Conservation (phyloP, 1,284 basidiomycete genomes). For the Rhodotorula sp. region DNA sequence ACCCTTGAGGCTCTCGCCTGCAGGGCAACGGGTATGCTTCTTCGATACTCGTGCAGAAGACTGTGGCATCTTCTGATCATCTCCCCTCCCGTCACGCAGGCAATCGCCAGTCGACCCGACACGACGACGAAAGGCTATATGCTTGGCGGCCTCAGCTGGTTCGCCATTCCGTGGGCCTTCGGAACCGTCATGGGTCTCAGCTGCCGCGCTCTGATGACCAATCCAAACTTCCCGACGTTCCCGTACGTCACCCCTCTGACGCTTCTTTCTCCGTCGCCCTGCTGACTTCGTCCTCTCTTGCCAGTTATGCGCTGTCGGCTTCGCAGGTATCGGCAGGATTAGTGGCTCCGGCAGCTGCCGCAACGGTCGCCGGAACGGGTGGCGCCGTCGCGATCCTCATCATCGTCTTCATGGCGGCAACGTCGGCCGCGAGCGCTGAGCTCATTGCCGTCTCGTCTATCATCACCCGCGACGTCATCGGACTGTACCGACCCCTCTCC, state of each 20-base stretch:
- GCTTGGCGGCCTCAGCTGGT: constrained; percentile 56
- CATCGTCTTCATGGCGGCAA: constrained; percentile 59
- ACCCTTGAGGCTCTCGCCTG: no score
- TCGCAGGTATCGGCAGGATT: constrained; percentile 75
- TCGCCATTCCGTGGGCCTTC: constrained; percentile 53
- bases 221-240: constrained; percentile 22
- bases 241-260: constrained; percentile 4
- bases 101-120: constrained; percentile 46
- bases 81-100: constrained; percentile 41
- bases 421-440: constrained; percentile 67
- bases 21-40: no score
- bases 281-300: no score
- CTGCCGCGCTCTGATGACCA: constrained; percentile 1
- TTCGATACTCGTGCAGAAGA: no score
- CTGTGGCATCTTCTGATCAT: no score
- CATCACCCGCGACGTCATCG: constrained; percentile 60
- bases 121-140: constrained; percentile 48
- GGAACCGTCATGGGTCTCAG: constrained; percentile 21
- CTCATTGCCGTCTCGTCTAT: constrained; percentile 71
- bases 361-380: constrained; percentile 60
- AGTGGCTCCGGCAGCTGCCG: constrained; percentile 71
- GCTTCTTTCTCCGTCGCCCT: no score
- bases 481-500: constrained; percentile 57
- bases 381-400: constrained; percentile 68
- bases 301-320: constrained; percentile 14